These are phyloP conservation scores for Cadophora sp. DNA, from an alignment of 2,329 filamentous ascomycete genomes.

Conservation along the genomic window DNA sequence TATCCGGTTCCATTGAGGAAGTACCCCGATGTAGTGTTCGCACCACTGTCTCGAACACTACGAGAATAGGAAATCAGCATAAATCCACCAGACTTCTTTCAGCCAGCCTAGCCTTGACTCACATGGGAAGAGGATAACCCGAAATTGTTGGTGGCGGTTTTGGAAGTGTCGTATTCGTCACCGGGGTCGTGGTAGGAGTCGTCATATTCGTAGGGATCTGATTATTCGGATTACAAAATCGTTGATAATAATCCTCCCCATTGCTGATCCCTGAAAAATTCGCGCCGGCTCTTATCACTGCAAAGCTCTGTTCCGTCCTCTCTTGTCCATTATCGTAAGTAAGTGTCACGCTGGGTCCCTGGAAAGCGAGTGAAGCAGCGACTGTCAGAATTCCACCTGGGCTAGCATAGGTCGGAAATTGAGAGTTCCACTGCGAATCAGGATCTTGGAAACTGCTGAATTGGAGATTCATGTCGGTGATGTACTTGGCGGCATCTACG, in stretches of 20 bases:
- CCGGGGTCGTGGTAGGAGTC: not conserved
- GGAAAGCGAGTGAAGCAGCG: not conserved
- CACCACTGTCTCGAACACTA: slow-evolving; percentile 13
- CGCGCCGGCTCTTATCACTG: not conserved
- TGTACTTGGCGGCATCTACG: slow-evolving; percentile 53
- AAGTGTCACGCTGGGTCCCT: slow-evolving; percentile 12
- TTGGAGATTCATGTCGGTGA: slow-evolving; percentile 51
- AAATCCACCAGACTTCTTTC: not conserved
- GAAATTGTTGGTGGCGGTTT: slow-evolving; percentile 4
- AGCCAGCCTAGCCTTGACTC: too few relatives aligned
- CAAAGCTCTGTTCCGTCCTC: slow-evolving; percentile 11
- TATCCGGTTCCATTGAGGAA: slow-evolving; percentile 14
- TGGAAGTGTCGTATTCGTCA: not conserved
- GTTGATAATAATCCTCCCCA: slow-evolving; percentile 11
- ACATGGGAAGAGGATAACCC: slow-evolving; percentile 22
- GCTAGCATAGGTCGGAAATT: slow-evolving; percentile 42
- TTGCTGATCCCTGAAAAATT: slow-evolving; percentile 16
- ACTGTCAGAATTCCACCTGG: not conserved
- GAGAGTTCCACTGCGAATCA: slow-evolving; percentile 48
- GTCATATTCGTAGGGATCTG: not conserved
- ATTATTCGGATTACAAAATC: slow-evolving; percentile 12
- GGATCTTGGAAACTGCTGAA: slow-evolving; percentile 45
- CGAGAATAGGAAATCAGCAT: not conserved
- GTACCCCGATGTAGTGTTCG: slow-evolving; percentile 17
- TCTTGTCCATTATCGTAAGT: slow-evolving; percentile 21